Percentiles rank a stretch among this genome's conserved stretches.
These are phyloP conservation scores for Coffea canephora DNA, from an alignment of 257 asterid species.

Conservation along the genomic window DNA sequence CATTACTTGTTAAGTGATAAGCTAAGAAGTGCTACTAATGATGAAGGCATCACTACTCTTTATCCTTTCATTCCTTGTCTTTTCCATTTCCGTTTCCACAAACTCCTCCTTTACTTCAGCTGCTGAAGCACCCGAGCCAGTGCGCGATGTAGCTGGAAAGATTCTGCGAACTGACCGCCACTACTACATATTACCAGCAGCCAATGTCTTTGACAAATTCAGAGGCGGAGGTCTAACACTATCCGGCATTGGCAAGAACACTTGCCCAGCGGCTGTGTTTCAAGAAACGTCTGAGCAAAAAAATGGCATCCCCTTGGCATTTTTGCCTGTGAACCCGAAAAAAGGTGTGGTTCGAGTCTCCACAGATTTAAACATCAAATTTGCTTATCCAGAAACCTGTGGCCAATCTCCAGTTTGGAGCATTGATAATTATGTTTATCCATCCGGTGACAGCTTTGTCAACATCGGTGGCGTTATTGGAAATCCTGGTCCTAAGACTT, in stretches of 20 bases:
- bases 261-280: background rate
- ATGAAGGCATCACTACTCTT: too few species aligned
- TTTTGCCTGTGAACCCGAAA: background rate
- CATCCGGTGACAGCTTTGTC: too few species aligned
- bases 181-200: constrained; percentile 13
- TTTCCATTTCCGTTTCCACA: too few species aligned
- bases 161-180: background rate
- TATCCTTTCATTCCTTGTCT: too few species aligned
- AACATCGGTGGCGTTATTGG: too few species aligned
- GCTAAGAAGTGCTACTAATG: too few species aligned
- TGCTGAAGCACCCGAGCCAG: background rate
- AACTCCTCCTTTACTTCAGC: constrained; percentile 1
- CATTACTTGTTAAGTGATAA: too few species aligned
- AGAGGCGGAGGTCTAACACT: constrained; percentile 7
- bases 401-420: too few species aligned
- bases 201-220: background rate
- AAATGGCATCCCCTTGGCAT: too few species aligned
- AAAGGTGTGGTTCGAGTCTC: background rate
- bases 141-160: constrained; percentile 4
- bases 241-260: background rate
- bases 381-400: background rate
- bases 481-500: too few species aligned
- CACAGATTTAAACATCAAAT: constrained; percentile 7
- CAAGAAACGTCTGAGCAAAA: background rate
- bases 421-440: too few species aligned